Conservation (phyloP, 75 land plant species). For the Ceratopteris richardii region DNA sequence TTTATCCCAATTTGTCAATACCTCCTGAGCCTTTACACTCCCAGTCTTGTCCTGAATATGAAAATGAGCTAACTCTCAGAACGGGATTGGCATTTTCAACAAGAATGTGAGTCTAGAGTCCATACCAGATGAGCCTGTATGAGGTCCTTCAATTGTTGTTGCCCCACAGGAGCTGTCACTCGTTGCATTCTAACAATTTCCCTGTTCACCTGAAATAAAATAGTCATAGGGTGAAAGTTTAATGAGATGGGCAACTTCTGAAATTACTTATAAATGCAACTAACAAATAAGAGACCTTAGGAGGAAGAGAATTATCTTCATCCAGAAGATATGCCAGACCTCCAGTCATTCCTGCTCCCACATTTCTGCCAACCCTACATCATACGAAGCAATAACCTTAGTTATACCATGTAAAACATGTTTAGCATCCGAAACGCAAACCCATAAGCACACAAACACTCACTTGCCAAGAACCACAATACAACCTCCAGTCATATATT, state of each 20-base stretch:
- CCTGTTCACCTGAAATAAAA: constrained; percentile 67
- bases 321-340: constrained; percentile 90
- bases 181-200: constrained; percentile 98
- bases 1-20: constrained; percentile 80
- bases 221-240: too few species aligned
- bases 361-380: constrained; percentile 91
- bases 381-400: too few species aligned
- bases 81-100: too few species aligned
- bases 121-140: constrained; percentile 88
- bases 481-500: constrained; percentile 99
- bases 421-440: too few species aligned
- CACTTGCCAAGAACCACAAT: constrained; percentile 96
- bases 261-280: not conserved
- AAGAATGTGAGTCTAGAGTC: too few species aligned
- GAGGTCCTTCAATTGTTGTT: constrained; percentile 69
- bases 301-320: constrained; percentile 81
- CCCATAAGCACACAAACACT: too few species aligned
- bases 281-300: constrained; percentile 50
- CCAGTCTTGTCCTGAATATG: constrained; percentile 79
- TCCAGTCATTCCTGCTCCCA: constrained; percentile 99
- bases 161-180: constrained; percentile 85
- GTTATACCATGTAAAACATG: too few species aligned
- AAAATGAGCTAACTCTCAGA: too few species aligned
- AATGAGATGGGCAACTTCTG: too few species aligned
- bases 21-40: constrained; percentile 53